phyloP scores from a whole-genome alignment of 768 basidiomycete species.

The Gloeophyllum trabeum region DNA sequence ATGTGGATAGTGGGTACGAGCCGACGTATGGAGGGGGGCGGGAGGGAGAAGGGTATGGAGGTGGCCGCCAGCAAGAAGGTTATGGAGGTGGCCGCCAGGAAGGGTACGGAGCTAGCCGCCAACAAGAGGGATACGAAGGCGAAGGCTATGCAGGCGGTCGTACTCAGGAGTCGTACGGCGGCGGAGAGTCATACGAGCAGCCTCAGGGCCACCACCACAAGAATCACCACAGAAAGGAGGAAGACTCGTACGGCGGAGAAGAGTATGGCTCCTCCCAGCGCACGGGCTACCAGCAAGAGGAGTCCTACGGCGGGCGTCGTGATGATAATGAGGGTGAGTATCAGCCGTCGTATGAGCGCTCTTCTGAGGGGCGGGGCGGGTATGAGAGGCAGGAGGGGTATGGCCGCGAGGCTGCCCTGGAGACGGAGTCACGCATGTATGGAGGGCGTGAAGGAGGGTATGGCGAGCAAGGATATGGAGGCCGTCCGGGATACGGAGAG shows the following conservation, averaged over 20 bases:
- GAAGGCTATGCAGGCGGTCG: no score
- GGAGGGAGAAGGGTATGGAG: no score
- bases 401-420: no score
- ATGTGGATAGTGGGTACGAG: neutral
- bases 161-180: no score
- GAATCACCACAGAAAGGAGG: neutral
- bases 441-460: no score
- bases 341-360: neutral
- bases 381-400: no score
- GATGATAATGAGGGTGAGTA: constrained; percentile 4
- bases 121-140: no score
- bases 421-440: no score
- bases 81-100: neutral
- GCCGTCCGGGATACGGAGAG: constrained; percentile 5
- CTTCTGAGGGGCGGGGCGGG: no score
- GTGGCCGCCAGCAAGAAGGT: no score
- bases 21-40: neutral
- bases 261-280: constrained; percentile 7
- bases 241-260: constrained; percentile 5
- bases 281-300: neutral
- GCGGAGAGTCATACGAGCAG: neutral
- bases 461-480: constrained; percentile 1
- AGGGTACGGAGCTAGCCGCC: neutral
- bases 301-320: neutral
- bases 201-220: neutral